Conservation (phyloP, 805 yeast species). For the Candida insectorum region DNA sequence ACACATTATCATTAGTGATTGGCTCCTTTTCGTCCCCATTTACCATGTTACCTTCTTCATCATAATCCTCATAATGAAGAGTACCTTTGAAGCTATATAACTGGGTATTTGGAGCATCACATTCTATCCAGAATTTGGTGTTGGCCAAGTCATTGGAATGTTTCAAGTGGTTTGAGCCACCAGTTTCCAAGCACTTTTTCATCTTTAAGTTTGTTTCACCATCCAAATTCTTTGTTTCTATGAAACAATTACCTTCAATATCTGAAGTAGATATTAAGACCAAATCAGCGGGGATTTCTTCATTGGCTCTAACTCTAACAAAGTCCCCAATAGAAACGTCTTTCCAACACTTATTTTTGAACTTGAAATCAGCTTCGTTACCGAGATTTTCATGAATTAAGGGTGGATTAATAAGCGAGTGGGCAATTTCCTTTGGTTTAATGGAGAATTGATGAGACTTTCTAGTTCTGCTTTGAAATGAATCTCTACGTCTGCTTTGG, state of each 20-base stretch:
- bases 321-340: constrained; percentile 71
- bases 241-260: constrained; percentile 65
- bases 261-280: constrained; percentile 65
- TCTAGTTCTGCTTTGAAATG: constrained; percentile 4
- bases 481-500: too few species aligned
- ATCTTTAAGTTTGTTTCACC: constrained; percentile 78
- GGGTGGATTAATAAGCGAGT: constrained; percentile 21
- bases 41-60: constrained; percentile 8
- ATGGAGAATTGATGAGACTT: constrained; percentile 12
- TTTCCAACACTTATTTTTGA: constrained; percentile 61
- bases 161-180: constrained; percentile 42
- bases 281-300: constrained; percentile 77
- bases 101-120: constrained; percentile 69
- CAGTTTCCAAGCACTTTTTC: constrained; percentile 52
- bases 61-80: constrained; percentile 45
- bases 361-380: constrained; percentile 29
- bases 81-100: constrained; percentile 68
- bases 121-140: constrained; percentile 57
- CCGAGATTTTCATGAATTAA: constrained; percentile 17
- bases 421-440: constrained; percentile 7
- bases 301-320: constrained; percentile 65
- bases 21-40: constrained; percentile 61
- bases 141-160: constrained; percentile 59
- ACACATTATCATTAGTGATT: constrained; percentile 62
- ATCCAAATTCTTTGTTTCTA: constrained; percentile 79